phyloP scores from a whole-genome alignment of 1,139 yeast genomes.

The Pichia kudriavzevii region DNA sequence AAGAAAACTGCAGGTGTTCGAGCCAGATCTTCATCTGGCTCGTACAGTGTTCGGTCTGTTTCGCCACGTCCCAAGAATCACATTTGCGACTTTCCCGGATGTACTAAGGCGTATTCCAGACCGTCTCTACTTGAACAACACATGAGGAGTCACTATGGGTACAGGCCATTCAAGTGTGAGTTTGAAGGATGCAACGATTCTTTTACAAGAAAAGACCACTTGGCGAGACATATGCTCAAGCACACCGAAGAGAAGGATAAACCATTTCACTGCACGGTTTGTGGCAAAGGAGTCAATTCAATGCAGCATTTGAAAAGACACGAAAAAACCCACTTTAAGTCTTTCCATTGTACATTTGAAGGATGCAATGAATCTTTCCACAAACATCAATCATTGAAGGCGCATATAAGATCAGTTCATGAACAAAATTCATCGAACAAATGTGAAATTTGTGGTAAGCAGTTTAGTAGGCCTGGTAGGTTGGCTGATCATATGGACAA shows the following conservation, averaged over 20 bases:
- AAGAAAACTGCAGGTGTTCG: too few species aligned
- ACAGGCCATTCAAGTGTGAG: slow-evolving; percentile 66
- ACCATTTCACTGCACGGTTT: slow-evolving; percentile 67
- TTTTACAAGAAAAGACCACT: slow-evolving; percentile 71
- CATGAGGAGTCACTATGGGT: slow-evolving; percentile 66
- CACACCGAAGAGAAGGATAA: slow-evolving; percentile 50
- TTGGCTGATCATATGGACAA: slow-evolving; percentile 55
- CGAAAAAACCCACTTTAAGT: slow-evolving; percentile 60
- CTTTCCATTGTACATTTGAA: slow-evolving; percentile 55
- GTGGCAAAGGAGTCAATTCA: slow-evolving; percentile 81
- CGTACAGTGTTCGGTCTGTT: too few species aligned
- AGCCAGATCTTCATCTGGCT: too few species aligned
- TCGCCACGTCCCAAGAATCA: slow-evolving; percentile 39
- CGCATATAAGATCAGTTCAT: slow-evolving; percentile 63
- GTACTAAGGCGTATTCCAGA: slow-evolving; percentile 69
- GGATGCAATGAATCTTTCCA: slow-evolving; percentile 63
- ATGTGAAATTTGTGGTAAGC: slow-evolving; percentile 54
- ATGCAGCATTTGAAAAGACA: slow-evolving; percentile 80
- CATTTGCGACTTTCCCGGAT: slow-evolving; percentile 53
- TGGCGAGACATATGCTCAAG: slow-evolving; percentile 64
- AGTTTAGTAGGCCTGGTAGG: slow-evolving; percentile 53
- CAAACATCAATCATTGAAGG: slow-evolving; percentile 71
- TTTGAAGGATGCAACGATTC: slow-evolving; percentile 48
- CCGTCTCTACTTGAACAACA: slow-evolving; percentile 86
- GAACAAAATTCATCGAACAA: slow-evolving; percentile 34